Conservation (phyloP, 176 grass and related monocot species). For the Themeda triandra region DNA sequence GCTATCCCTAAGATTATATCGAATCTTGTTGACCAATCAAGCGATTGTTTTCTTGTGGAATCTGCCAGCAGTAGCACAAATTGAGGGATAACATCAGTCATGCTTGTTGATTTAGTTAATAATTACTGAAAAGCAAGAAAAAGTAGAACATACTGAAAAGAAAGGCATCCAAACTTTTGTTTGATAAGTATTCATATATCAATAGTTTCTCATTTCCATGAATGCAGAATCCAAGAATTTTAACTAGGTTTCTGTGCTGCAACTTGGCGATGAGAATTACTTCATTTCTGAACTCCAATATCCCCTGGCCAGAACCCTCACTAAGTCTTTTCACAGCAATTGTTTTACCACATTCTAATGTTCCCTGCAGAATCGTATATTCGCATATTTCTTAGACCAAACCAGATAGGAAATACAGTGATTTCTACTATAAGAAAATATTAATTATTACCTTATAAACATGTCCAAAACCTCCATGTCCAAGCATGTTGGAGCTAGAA, state of each 20-base stretch:
- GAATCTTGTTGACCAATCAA: constrained; percentile 3
- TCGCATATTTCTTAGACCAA: background rate
- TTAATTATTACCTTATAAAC: background rate
- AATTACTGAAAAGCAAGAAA: background rate
- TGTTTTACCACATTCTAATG: background rate
- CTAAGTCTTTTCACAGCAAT: constrained; percentile 8
- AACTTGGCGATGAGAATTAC: constrained; percentile 6
- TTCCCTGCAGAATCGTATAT: background rate
- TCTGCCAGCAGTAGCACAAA: background rate
- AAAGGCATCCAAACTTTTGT: constrained; percentile 17
- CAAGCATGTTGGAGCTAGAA: constrained; percentile 4
- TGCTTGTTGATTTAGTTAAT: background rate
- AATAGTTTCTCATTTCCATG: constrained; percentile 8
- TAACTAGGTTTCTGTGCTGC: constrained; percentile 10
- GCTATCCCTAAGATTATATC: constrained; percentile 11
- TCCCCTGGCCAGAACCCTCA: background rate
- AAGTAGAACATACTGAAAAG: background rate
- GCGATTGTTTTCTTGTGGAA: background rate
- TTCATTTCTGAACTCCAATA: constrained; percentile 16
- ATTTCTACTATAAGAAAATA: background rate
- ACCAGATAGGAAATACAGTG: background rate
- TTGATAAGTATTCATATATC: constrained; percentile 10
- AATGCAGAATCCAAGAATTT: constrained; percentile 11
- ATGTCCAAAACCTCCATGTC: constrained; percentile 1
- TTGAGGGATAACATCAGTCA: background rate